Percentiles rank a stretch among this genome's conserved stretches.
Conservation (phyloP, 345 rosid genomes). For the Eucalyptus cloeziana region DNA sequence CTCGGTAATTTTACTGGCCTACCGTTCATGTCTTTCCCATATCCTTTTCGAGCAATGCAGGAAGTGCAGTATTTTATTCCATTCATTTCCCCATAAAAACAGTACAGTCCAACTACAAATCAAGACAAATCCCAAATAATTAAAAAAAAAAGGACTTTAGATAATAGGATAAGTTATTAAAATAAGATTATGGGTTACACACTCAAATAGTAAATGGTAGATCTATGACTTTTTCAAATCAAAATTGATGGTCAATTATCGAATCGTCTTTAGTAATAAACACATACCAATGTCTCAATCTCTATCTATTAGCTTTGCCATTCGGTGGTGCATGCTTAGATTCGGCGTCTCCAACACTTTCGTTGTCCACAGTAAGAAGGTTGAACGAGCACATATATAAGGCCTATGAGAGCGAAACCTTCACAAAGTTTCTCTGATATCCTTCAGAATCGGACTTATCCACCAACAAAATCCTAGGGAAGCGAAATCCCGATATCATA, state of each 20-base stretch:
- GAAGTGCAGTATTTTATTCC: not conserved
- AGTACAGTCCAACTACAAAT: not conserved
- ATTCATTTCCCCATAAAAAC: not conserved
- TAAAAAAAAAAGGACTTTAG: not conserved
- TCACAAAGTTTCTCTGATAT: rapidly evolving
- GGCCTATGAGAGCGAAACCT: not conserved
- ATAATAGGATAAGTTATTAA: too few species aligned
- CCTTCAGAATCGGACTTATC: not conserved
- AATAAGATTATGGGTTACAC: not conserved
- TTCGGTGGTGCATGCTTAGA: not conserved
- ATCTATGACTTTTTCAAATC: not conserved
- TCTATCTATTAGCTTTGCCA: rapidly evolving
- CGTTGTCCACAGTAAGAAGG: rapidly evolving
- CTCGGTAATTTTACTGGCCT: not conserved
- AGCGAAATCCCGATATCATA: not conserved
- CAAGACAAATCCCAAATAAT: not conserved
- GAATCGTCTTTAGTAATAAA: not conserved
- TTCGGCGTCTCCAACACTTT: not conserved
- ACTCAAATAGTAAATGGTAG: not conserved
- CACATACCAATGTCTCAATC: too few species aligned
- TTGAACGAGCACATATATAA: not conserved
- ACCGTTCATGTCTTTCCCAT: not conserved
- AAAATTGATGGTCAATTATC: not conserved
- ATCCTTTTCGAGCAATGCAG: not conserved
- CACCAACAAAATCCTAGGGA: not conserved